Base-by-base conservation (phyloP, 2,329 filamentous ascomycete species). In the Fusarium mundagurra region DNA sequence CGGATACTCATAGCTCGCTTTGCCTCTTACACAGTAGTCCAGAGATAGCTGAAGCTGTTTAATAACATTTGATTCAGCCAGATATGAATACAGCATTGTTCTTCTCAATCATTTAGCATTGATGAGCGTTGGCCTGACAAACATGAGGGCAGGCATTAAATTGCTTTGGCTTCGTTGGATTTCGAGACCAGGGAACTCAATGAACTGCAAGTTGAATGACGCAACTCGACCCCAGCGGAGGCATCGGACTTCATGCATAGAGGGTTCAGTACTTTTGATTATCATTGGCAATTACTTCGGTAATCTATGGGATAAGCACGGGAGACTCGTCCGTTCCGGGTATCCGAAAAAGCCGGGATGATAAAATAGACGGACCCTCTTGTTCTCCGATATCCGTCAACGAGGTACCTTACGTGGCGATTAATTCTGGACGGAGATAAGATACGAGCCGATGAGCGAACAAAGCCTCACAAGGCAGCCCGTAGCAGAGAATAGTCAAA, bases 331-430 rank as follows among this genome's bases (percentile, higher is more conserved):
- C 20, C 12, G 16, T 62, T 29, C 54, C 61, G 55, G 16, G 36
- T 39, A 61, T 61, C 55, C 43, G 55, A 64, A 61, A 39, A 39
- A 33, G 41, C 41, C 27, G 55, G n/a, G 20, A 22, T 20, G 6
- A 34, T 34, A 14, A 17, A 24, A 33, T 24, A 13, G 27, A 31
- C 55, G 43, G 55, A 50, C 61, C 61, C 61, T 61, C 55, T 61
- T 64, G 36, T 41, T 64, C 43, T 64, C 61, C 61, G 61, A 64
- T 27, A 50, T 41, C 51, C 36, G 36, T 55, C 48, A 34, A 24
- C 11, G 6, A 41, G 27, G 36, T 31, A 18, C 14, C 4, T 31
- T 55, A 31, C 24, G 34, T n/a, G 24, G 24, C 36, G 2, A 55
- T 29, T 29, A 20, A 34, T 14, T 41, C 12, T 14, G 6, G 3